Evolutionary conservation across 2,329 filamentous ascomycete genomes (phyloP), one percentile per base, ranked within the genome.

Genomic region (Penicillium italicum): DNA sequence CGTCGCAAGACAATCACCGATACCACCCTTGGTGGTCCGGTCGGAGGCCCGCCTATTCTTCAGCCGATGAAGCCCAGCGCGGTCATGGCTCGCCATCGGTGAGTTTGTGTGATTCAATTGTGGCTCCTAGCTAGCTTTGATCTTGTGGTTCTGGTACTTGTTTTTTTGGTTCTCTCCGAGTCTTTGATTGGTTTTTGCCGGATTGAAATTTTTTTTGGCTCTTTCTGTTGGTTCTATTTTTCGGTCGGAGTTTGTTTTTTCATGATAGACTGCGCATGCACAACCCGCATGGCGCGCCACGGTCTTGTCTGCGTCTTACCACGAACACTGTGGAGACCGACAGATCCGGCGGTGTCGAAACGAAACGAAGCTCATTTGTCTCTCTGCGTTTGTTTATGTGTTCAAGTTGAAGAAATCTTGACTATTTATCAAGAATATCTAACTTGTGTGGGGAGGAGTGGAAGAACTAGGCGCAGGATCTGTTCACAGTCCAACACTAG

Each of bases 1-100:
- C 85, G 91, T 63, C 86, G 90, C 61, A 93, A 92, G 79, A 92
- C 89, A 0, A 80, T 89, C 62, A 82, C 85, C 60, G 86, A 90
- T 64, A 77, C 80, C 11, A 70, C 69, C 5, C 75, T 81, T 40
- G 78, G 79, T 34, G 76, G 76, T 37, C 71, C 76, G 34, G 69
- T 79, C 22, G 72, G 72, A 16, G 72, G 73, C 6, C 64, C 72
- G 10, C 67, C 73, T 45, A 60, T 74, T 47, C 69, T 75, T 62
- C 77, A 76, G 60, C 76, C 70, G 36, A 74, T 77, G 69, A 77
- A 74, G 60, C 74, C 72, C n/a, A 73, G 70, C 42, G 72, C 68
- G 37, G 72, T 72, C n/a, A 69, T 75, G 59, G 62, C 69, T 50
- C 72, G 74, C 38, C 73, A 73, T 51, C 72, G 73, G 50, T 76